Base-by-base conservation (phyloP, 495 filamentous ascomycete species). In the Hyaloscypha finlandica region DNA sequence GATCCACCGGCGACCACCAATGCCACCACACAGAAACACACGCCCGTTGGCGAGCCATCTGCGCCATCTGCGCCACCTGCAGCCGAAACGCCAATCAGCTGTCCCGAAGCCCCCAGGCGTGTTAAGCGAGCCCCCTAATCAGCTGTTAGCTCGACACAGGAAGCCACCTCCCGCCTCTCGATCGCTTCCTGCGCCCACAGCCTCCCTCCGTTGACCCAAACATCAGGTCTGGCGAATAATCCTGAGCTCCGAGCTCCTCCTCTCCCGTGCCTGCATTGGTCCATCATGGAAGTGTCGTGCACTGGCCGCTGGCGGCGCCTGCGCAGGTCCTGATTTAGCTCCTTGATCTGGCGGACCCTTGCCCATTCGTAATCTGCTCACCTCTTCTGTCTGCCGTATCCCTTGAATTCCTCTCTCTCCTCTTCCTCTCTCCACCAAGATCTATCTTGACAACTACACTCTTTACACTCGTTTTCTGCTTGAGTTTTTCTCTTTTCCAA, bases 401-500 rank as follows among this genome's bases (percentile, higher is more conserved):
- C 31, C 45, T 65, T 59, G 63, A 20, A 31, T 5, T 31, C 56
- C 63, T 65, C 48, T 61, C 63, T 66, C 51, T 59, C 20, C 53
- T 68, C 51, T 64, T 64, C 63, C 48, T 68, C 60, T 71, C 66
- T 63, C 57, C 65, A 70, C 69, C 72, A 71, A 70, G 67, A 63
- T 68, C 39, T 69, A 48, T 74, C 69, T 71, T 73, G 64, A 69
- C 66, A 63, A 69, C 53, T 57, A 71, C 71, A 58, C 66, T 74
- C 71, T 63, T 70, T 74, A 64, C 72, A 68, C 61, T 72, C 72
- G 20, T 67, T 74, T 59, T 33, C 63, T 67, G 65, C 63, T 68
- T 31, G 54, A 61, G 29, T 67, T 56, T 25, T 67, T 64, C 53
- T 54, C 53, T 9, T 68, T 64, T 68, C 61, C 64, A 64, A 71